Evolutionary conservation across 2,329 filamentous ascomycete species (phyloP).

Genomic region (Aspergillus sp.): DNA sequence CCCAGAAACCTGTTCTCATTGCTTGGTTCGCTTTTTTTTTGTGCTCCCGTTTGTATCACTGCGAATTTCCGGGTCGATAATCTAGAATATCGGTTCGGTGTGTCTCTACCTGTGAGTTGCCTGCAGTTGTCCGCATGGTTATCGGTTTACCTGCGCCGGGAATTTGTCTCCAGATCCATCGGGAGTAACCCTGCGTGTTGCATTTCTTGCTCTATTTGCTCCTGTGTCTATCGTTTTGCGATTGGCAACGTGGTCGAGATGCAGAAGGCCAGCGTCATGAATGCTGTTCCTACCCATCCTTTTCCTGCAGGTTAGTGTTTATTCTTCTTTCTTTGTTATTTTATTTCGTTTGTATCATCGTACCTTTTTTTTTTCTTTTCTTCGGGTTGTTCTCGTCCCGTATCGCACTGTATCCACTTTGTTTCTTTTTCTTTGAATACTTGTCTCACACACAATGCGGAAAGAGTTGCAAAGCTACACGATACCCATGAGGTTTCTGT

Average conservation of each 20-base stretch:
- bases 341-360: background rate
- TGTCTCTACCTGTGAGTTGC: background rate
- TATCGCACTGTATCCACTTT: background rate
- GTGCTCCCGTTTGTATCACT: background rate
- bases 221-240: background rate
- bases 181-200: constrained; percentile 9
- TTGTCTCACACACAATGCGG: background rate
- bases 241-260: background rate
- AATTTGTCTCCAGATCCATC: constrained; percentile 3
- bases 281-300: constrained; percentile 11
- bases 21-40: background rate
- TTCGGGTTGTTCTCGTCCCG: too few species aligned
- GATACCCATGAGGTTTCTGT: background rate
- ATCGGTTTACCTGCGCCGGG: background rate
- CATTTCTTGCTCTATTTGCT: background rate
- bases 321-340: background rate
- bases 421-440: background rate
- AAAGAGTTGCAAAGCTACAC: background rate
- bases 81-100: background rate
- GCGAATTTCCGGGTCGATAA: background rate
- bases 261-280: background rate
- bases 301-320: constrained; percentile 21
- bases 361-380: too few species aligned
- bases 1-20: background rate
- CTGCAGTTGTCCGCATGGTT: background rate